Percentiles rank a stretch among this genome's conserved stretches.
phyloP scores from a whole-genome alignment of 2,329 filamentous ascomycete genomes.

The Cordyceps pruinosa region DNA sequence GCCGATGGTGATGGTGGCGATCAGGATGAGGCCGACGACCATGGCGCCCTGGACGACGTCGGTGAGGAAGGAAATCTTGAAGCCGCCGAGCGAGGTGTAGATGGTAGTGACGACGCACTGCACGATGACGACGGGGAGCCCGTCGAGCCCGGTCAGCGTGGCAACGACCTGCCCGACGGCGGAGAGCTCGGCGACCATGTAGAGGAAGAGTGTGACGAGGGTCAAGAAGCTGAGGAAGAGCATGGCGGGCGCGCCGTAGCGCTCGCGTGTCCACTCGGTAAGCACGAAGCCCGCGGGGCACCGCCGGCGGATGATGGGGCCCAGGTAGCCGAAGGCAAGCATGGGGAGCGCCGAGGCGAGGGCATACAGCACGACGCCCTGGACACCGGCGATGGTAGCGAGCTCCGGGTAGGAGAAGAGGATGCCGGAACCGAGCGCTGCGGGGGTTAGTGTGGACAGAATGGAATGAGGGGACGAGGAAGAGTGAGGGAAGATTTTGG shows the following conservation, averaged over 20 bases:
- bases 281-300: slow-evolving; percentile 79
- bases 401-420: slow-evolving; percentile 78
- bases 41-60: slow-evolving; percentile 76
- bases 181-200: slow-evolving; percentile 81
- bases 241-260: slow-evolving; percentile 63
- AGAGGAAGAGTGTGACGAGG: slow-evolving; percentile 73
- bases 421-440: slow-evolving; percentile 77
- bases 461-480: neutral
- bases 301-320: slow-evolving; percentile 70
- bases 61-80: slow-evolving; percentile 77
- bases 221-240: slow-evolving; percentile 73
- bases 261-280: slow-evolving; percentile 76
- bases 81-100: slow-evolving; percentile 77
- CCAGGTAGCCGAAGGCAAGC: slow-evolving; percentile 65
- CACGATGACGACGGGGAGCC: slow-evolving; percentile 69
- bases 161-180: slow-evolving; percentile 73
- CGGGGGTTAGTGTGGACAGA: slow-evolving; percentile 35
- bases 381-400: slow-evolving; percentile 69
- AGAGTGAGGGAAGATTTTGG: slow-evolving; percentile 29
- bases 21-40: slow-evolving; percentile 67
- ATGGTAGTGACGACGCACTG: slow-evolving; percentile 72
- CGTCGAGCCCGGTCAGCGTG: slow-evolving; percentile 66
- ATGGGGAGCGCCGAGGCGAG: slow-evolving; percentile 66
- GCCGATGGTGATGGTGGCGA: slow-evolving; percentile 72
- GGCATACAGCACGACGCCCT: slow-evolving; percentile 71